Base-by-base conservation (phyloP, 2,329 filamentous ascomycete species). In the Fusarium verrucosum region DNA sequence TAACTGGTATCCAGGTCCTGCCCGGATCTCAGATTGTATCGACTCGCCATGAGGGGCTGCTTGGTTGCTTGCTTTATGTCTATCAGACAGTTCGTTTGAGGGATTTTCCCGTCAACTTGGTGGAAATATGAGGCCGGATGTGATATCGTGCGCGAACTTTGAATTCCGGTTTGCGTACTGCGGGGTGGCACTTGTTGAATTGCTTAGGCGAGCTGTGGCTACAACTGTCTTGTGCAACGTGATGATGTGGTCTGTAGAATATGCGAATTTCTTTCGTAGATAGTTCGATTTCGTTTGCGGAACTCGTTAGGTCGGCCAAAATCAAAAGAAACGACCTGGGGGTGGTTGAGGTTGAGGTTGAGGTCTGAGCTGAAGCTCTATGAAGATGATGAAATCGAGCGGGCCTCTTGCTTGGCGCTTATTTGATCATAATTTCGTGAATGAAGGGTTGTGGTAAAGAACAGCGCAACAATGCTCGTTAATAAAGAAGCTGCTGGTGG, bases 1-100 rank as follows among this genome's bases (percentile, higher is more conserved):
- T 78, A 78, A 52, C 41, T 70, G 10, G 65, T 55, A 28, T 74
- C 70, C 13, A 69, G 62, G 43, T 74, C 74, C 45, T 68, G 59
- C 23, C 70, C 66, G 23, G 72, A 73, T 53, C 71, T 63, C 52
- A 74, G 40, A 22, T 73, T 58, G 53, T 76, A 76, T 38, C 57
- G 54, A 32, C 44, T 49, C 7, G 70, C 61, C 76, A 78, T 78
- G 25, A 7, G 32, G 33, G 30, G 23, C 33, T 32, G 23, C 19
- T 41, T 30, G 20, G 16, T 14, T 14, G 14, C 13, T 37, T 23
- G 13, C 8, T 25, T 11, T 22, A 7, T 25, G n/a, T 26, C 14
- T 47, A 17, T 11, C n/a, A 17, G 33, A 23, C 23, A 19, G 14
- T 40, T n/a, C 28, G 10, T 9, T 30, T 5, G 20, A 23, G 14